Percentiles rank a stretch among this genome's conserved stretches.
Conservation (phyloP, 164 flowering plant species). For the Sedum album region DNA sequence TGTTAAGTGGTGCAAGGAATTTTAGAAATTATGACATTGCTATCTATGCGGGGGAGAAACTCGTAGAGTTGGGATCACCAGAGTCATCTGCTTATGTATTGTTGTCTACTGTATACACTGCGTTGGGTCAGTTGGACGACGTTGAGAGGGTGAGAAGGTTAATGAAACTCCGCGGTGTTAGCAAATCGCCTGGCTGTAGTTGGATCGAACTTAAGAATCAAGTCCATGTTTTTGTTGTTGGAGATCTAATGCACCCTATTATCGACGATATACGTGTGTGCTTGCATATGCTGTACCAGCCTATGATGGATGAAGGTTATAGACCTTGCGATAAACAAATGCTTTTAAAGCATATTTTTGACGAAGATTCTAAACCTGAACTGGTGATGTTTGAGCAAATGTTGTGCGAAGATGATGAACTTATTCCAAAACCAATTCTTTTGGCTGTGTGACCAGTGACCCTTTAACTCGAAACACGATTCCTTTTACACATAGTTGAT, state of each 20-base stretch:
- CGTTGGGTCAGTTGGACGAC: conserved; percentile 51
- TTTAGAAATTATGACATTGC: conserved; percentile 49
- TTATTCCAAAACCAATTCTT: too few relatives aligned
- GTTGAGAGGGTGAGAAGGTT: conserved; percentile 49
- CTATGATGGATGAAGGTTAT: conserved; percentile 56
- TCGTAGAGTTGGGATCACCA: conserved; percentile 59
- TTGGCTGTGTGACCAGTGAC: too few relatives aligned
- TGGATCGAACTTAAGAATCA: conserved; percentile 63
- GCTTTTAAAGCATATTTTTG: too few relatives aligned
- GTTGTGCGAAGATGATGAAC: too few relatives aligned
- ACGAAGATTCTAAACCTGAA: too few relatives aligned
- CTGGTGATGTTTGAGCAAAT: too few relatives aligned
- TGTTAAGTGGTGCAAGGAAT: conserved; percentile 55
- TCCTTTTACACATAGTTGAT: too few relatives aligned
- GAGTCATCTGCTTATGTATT: conserved; percentile 75
- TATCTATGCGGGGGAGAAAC: conserved; percentile 68
- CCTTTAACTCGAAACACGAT: too few relatives aligned
- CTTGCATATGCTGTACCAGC: conserved; percentile 28
- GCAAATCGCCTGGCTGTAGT: conserved; percentile 80
- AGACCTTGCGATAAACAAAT: conserved; percentile 13
- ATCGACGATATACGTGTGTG: conserved; percentile 30
- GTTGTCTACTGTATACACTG: conserved; percentile 53
- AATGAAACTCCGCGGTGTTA: conserved; percentile 54
- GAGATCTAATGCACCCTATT: conserved; percentile 60
- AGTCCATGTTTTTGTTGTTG: conserved; percentile 70